These are phyloP conservation scores for Zygoascus hellenicus DNA, from an alignment of 1,139 yeast species.

Conservation along the genomic window DNA sequence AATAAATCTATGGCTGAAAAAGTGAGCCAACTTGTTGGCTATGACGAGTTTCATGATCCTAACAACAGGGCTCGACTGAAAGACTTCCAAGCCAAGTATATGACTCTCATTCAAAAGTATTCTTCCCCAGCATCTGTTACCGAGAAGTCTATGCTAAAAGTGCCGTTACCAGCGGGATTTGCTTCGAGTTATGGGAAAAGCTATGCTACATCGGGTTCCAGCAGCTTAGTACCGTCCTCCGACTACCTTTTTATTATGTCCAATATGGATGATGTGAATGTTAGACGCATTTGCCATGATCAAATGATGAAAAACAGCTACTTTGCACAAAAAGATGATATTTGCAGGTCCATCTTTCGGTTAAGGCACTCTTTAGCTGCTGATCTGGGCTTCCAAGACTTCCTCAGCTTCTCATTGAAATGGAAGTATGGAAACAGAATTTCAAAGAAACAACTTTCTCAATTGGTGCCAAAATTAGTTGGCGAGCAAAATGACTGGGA, in stretches of 20 bases:
- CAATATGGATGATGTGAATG: neutral
- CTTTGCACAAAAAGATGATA: slow-evolving; percentile 1
- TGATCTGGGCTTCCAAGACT: neutral
- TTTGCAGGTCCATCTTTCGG: neutral
- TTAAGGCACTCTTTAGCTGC: slow-evolving; percentile 1
- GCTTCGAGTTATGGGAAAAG: neutral
- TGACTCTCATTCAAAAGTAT: neutral
- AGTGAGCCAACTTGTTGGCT: neutral
- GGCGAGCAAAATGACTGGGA: slow-evolving; percentile 4
- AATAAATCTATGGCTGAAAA: neutral
- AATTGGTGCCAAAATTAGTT: neutral
- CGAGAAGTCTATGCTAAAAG: neutral
- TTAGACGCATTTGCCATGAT: slow-evolving; percentile 4
- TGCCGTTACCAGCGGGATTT: neutral
- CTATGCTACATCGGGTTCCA: too few species aligned
- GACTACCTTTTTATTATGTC: slow-evolving; percentile 5
- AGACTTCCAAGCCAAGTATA: neutral
- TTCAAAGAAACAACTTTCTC: neutral
- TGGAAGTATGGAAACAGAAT: neutral
- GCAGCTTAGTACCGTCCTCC: neutral
- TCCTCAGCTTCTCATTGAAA: neutral
- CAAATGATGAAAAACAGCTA: slow-evolving; percentile 5
- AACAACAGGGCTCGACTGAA: neutral
- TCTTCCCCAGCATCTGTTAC: neutral
- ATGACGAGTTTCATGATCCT: neutral